Evolutionary conservation across 164 flowering plant species (phyloP).

Genomic region (Liriodendron chinense): DNA sequence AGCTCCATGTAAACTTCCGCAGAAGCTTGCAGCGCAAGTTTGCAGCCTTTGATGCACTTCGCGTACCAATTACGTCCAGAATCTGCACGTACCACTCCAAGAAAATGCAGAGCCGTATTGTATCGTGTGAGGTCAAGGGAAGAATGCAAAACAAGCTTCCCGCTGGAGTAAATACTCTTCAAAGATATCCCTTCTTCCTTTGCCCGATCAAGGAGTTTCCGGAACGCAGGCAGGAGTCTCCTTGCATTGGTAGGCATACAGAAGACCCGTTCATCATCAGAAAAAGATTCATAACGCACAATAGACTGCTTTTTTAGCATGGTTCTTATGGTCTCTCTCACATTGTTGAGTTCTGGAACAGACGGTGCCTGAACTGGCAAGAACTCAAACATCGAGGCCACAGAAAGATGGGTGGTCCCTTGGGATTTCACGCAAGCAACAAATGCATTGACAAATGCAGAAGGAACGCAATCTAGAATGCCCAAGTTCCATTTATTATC

Average conservation of each 20-base stretch:
- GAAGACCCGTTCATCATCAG: neutral
- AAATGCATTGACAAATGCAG: slow-evolving; percentile 26
- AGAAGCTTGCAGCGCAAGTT: slow-evolving; percentile 6
- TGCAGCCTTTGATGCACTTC: slow-evolving; percentile 11
- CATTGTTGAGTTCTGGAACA: slow-evolving; percentile 2
- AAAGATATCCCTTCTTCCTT: slow-evolving; percentile 6
- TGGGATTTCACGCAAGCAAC: slow-evolving; percentile 1
- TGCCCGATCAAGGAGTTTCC: slow-evolving; percentile 8
- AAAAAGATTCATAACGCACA: slow-evolving; percentile 19
- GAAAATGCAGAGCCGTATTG: slow-evolving; percentile 3
- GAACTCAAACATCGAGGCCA: slow-evolving; percentile 8
- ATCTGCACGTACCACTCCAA: slow-evolving; percentile 4
- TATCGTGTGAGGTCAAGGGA: slow-evolving; percentile 11
- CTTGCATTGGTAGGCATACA: slow-evolving; percentile 11
- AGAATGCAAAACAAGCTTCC: slow-evolving; percentile 9
- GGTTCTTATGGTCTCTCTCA: slow-evolving; percentile 4
- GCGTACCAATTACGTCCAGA: slow-evolving; percentile 6
- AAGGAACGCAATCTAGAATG: slow-evolving; percentile 22
- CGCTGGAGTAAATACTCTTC: slow-evolving; percentile 4
- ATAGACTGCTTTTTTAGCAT: neutral
- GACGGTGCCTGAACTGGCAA: slow-evolving; percentile 12
- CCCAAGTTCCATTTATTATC: slow-evolving; percentile 50
- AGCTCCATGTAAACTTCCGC: slow-evolving; percentile 16
- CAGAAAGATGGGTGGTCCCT: slow-evolving; percentile 4
- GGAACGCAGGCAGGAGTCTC: slow-evolving; percentile 9